Evolutionary conservation across 2,329 filamentous ascomycete genomes (phyloP).

Genomic region (Botrytis squamosa): DNA sequence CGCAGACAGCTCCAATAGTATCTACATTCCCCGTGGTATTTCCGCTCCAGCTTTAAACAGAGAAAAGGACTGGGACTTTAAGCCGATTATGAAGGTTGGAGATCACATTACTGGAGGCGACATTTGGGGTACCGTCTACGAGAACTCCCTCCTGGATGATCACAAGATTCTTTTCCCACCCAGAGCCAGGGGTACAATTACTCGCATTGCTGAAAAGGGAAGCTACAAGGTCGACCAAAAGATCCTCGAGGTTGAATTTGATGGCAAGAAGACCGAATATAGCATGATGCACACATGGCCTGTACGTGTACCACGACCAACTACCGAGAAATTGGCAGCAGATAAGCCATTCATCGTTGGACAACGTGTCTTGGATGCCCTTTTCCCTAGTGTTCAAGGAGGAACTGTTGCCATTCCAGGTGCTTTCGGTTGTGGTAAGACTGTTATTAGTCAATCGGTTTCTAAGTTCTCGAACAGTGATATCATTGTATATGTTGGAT

Average conservation of each 20-base stretch:
- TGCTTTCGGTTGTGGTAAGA: constrained; percentile 98
- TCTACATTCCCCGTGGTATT: constrained; percentile 97
- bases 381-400: constrained; percentile 95
- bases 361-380: constrained; percentile 90
- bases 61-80: constrained; percentile 95
- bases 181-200: constrained; percentile 87
- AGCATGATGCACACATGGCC: constrained; percentile 99
- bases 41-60: constrained; percentile 84
- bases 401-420: constrained; percentile 97
- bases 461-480: constrained; percentile 99
- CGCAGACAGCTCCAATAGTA: constrained; percentile 72
- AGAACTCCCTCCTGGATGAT: constrained; percentile 91
- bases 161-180: constrained; percentile 94
- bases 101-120: constrained; percentile 97
- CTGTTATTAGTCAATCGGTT: constrained; percentile 96
- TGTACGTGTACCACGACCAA: constrained; percentile 89
- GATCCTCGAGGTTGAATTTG: constrained; percentile 93
- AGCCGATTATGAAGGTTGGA: constrained; percentile 85
- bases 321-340: constrained; percentile 87
- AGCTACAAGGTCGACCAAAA: constrained; percentile 93
- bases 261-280: constrained; percentile 90
- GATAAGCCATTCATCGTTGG: constrained; percentile 92
- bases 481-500: constrained; percentile 96
- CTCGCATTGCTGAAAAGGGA: constrained; percentile 82
- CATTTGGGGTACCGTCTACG: constrained; percentile 89